These are phyloP conservation scores for Triglochin maritima DNA, from an alignment of 106 monocot genomes.

Conservation along the genomic window DNA sequence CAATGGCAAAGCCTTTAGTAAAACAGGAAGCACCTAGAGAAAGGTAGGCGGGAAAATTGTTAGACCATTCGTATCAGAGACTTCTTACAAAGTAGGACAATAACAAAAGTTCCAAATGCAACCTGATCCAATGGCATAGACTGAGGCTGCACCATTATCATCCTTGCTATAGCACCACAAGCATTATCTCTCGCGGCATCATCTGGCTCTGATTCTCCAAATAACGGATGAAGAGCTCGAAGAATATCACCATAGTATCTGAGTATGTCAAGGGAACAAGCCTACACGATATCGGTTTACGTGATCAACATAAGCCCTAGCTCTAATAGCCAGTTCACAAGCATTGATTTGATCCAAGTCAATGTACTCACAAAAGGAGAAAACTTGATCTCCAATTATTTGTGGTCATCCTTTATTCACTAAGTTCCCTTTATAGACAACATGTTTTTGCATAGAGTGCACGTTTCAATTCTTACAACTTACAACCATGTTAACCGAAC, in stretches of 20 bases:
- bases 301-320: not conserved
- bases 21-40: constrained; percentile 73
- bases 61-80: no score
- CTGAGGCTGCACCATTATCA: constrained; percentile 93
- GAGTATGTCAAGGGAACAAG: constrained; percentile 15
- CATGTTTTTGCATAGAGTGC: not conserved
- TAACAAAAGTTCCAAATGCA: not conserved
- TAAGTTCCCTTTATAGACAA: no score
- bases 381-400: no score
- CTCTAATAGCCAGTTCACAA: not conserved
- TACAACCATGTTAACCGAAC: no score
- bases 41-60: no score
- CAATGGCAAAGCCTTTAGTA: constrained; percentile 84
- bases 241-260: constrained; percentile 93
- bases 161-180: constrained; percentile 90
- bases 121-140: constrained; percentile 90
- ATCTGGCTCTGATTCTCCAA: constrained; percentile 72
- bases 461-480: not conserved
- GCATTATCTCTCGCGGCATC: constrained; percentile 96
- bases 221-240: constrained; percentile 67
- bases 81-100: no score
- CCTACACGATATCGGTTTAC: not conserved
- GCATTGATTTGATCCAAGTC: not conserved
- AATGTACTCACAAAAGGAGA: not conserved
- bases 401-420: no score